A percentile compares a stretch with the other conserved stretches of the same genome.
phyloP scores from a whole-genome alignment of 352 stramenopile species.

The Phytophthora pistaciae region DNA sequence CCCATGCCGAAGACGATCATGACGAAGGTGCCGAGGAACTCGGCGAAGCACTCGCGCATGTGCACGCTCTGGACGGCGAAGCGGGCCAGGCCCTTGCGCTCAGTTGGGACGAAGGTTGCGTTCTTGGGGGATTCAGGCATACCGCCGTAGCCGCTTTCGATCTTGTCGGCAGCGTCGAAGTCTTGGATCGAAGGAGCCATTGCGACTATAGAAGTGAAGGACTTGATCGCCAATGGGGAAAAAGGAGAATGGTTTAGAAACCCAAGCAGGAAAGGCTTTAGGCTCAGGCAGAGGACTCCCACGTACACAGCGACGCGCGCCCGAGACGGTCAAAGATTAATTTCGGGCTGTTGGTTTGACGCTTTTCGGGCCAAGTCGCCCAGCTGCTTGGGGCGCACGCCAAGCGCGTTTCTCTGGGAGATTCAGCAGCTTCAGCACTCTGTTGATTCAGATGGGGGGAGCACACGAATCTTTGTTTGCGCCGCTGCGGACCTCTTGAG shows the following conservation, averaged over 20 bases:
- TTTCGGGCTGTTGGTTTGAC: slow-evolving; percentile 4
- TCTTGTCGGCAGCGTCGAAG: slow-evolving; percentile 18
- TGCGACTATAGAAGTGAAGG: background rate
- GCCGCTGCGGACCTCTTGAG: background rate
- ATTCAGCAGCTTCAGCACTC: slow-evolving; percentile 1
- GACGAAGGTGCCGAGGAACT: slow-evolving; percentile 57
- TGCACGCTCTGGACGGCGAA: slow-evolving; percentile 29
- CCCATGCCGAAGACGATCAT: slow-evolving; percentile 61
- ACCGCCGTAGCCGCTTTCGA: slow-evolving; percentile 33
- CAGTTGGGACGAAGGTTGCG: slow-evolving; percentile 46
- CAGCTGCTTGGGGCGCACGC: slow-evolving; percentile 10
- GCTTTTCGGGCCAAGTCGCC: too few relatives aligned
- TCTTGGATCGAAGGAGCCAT: slow-evolving; percentile 9
- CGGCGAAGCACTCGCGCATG: slow-evolving; percentile 44
- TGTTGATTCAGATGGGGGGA: background rate
- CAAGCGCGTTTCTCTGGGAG: slow-evolving; percentile 7
- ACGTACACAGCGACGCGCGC: slow-evolving; percentile 2
- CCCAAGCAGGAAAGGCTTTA: background rate
- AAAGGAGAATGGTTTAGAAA: slow-evolving; percentile 1
- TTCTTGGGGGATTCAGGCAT: slow-evolving; percentile 46
- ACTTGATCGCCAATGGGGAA: slow-evolving; percentile 1
- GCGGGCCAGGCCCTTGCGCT: slow-evolving; percentile 48
- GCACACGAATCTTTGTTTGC: slow-evolving; percentile 9
- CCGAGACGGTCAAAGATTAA: background rate
- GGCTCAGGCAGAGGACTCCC: background rate